Evolutionary conservation across 805 yeast species (phyloP), one percentile per base, ranked within the genome.

Genomic region (Metahyphopichia silvanorum): DNA sequence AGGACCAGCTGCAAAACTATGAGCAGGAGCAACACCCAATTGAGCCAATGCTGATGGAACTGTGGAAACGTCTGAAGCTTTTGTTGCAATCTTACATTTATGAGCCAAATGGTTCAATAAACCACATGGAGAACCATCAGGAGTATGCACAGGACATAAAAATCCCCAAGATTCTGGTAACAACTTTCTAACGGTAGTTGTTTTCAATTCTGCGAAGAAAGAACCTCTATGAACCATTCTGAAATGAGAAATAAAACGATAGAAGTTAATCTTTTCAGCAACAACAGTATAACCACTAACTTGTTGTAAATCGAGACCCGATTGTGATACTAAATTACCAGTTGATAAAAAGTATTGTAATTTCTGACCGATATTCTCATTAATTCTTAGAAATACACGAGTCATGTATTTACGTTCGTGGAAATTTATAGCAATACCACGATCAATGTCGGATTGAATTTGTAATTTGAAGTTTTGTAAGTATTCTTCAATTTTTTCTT

Each of bases 111-210:
- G 93, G 71, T 93, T 93, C 34, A 93, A 98, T 62, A 93, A 74
- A 55, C 99, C 99, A 84, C 99, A 93, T 21, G 99, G 98, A 69
- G 93, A 98, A 55, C 99, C 99, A 71, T 93, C 99, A 3, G 99
- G 99, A 13, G 99, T 93, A 65, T 93, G 98, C 16, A 98, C 99
- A 32, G 99, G 99, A 68, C 99, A 93, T 27, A 93, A 98, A 51
- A 93, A 76, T 55, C 99, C 99, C 99, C 99, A 93, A 67, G 93
- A 98, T 18, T 98, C 93, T 62, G 93, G 93, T 69, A 93, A 98
- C 55, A 93, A 75, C 69, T 93, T 98, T 71, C 99, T 89, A 28
- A 98, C 98, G 54, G 93, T 88, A 29, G 98, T 98, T 44, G 93
- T 76, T 63, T 93, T 93, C 98, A 98, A 64, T 93, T 98, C 71